These are phyloP conservation scores for Neurospora sp. DNA, from an alignment of 495 filamentous ascomycete species.

Conservation along the genomic window DNA sequence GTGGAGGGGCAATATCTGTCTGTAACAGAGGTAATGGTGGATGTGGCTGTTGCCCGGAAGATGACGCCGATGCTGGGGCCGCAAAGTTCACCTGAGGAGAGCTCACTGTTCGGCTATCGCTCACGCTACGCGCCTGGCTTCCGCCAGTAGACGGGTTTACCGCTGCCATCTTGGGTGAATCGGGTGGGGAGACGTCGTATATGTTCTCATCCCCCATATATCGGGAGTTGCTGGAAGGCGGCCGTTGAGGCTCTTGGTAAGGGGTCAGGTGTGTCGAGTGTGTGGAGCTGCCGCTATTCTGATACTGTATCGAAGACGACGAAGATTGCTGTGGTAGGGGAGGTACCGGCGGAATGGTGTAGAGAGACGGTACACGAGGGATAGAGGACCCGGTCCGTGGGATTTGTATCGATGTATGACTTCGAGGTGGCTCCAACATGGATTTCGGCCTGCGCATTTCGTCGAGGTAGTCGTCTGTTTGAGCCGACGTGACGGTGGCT, in stretches of 20 bases:
- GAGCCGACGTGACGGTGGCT: neutral
- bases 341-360: conserved; percentile 16
- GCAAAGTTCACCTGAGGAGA: conserved; percentile 2
- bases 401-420: conserved; percentile 3
- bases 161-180: conserved; percentile 25
- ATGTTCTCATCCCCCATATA: conserved; percentile 33
- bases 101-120: conserved; percentile 13
- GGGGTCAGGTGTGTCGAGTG: neutral
- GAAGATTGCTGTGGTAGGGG: conserved; percentile 1
- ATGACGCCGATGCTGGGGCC: neutral
- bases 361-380: conserved; percentile 9
- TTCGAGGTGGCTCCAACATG: conserved; percentile 9
- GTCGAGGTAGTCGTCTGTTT: neutral
- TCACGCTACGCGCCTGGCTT: conserved; percentile 1
- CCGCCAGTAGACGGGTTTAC: conserved; percentile 4
- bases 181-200: conserved; percentile 47
- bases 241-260: conserved; percentile 7
- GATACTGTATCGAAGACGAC: neutral
- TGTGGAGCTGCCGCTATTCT: neutral
- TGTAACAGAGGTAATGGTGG: conserved; percentile 4
- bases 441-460: conserved; percentile 5
- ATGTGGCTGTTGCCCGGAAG: neutral
- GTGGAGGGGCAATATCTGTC: conserved; percentile 2
- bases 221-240: conserved; percentile 14
- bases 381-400: conserved; percentile 10